phyloP scores from a whole-genome alignment of 768 basidiomycete genomes.

The Tylopilus balloui region DNA sequence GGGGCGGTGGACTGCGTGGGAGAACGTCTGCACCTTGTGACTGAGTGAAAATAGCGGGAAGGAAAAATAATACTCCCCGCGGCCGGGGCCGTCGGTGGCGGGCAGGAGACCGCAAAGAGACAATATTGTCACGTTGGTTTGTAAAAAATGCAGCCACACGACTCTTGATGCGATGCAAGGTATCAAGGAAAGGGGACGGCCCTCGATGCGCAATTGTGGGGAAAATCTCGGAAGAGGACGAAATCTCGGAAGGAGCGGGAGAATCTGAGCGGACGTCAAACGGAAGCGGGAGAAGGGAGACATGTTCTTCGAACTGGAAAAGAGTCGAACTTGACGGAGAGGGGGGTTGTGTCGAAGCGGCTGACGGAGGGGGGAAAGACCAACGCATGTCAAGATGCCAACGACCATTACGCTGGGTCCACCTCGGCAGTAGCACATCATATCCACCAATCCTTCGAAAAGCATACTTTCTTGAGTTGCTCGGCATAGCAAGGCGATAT shows the following conservation, averaged over 20 bases:
- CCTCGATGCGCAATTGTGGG: constrained; percentile 36
- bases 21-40: constrained; percentile 30
- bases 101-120: constrained; percentile 43
- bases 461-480: constrained; percentile 55
- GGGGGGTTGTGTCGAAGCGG: constrained; percentile 36
- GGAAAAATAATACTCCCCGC: constrained; percentile 71
- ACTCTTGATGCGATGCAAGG: constrained; percentile 52
- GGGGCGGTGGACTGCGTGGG: constrained; percentile 32
- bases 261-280: constrained; percentile 56
- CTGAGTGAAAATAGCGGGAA: constrained; percentile 73
- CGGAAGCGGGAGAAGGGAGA: constrained; percentile 57
- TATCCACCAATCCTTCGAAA: constrained; percentile 66
- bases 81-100: constrained; percentile 46
- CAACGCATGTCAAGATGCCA: constrained; percentile 69
- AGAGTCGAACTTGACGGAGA: constrained; percentile 47
- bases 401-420: constrained; percentile 64
- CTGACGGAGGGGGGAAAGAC: constrained; percentile 45
- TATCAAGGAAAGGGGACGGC: constrained; percentile 43
- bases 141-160: constrained; percentile 47
- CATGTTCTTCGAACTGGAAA: constrained; percentile 47
- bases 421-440: constrained; percentile 73
- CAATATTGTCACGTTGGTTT: constrained; percentile 33
- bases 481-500: constrained; percentile 50
- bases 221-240: constrained; percentile 41
- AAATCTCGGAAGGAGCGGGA: constrained; percentile 48